Conservation (phyloP, 2,329 filamentous ascomycete genomes). For the Fusarium sp. region DNA sequence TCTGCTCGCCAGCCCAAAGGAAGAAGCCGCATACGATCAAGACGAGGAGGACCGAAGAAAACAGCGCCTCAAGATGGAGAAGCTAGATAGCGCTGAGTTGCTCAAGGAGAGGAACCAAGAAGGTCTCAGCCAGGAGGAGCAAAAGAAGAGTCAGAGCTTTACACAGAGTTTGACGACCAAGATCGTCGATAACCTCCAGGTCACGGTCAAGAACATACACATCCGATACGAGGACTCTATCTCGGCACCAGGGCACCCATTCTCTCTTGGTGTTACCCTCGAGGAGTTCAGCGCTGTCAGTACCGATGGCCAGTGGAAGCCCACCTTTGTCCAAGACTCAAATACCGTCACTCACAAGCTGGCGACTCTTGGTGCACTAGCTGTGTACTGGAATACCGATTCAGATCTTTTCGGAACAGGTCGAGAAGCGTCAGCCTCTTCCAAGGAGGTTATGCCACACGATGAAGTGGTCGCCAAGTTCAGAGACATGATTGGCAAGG, state of each 20-base stretch:
- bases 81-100: conserved; percentile 94
- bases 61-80: conserved; percentile 98
- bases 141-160: conserved; percentile 98
- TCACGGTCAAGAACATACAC: conserved; percentile 98
- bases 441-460: conserved; percentile 73
- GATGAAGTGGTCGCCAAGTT: conserved; percentile 82
- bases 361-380: conserved; percentile 87
- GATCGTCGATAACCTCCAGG: conserved; percentile 97
- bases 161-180: conserved; percentile 94
- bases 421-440: conserved; percentile 67
- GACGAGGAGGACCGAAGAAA: conserved; percentile 89
- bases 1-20: conserved; percentile 92
- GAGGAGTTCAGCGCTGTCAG: conserved; percentile 98
- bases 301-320: conserved; percentile 94
- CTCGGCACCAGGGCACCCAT: conserved; percentile 93
- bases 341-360: conserved; percentile 90
- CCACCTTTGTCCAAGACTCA: conserved; percentile 93
- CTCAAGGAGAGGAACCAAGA: conserved; percentile 93
- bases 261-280: conserved; percentile 90
- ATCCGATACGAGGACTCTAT: conserved; percentile 98
- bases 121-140: conserved; percentile 92
- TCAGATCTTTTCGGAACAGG: conserved; percentile 84
- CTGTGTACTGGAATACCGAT: conserved; percentile 99
- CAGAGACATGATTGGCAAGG: conserved; percentile 81
- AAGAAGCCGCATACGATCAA: conserved; percentile 92